phyloP scores from a whole-genome alignment of 805 yeast species.

The Metschnikowia matae region DNA sequence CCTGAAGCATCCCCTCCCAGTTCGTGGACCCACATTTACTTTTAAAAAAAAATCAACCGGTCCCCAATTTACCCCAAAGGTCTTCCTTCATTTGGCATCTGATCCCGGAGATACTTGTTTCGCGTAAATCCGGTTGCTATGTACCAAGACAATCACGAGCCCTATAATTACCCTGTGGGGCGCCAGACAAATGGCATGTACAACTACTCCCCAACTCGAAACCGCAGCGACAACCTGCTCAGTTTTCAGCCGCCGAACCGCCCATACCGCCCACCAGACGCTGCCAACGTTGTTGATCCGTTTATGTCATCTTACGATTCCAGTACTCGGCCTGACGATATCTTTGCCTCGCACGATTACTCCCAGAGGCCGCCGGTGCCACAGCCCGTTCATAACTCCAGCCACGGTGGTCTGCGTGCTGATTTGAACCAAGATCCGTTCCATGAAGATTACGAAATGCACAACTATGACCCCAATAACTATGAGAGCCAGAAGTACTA shows the following conservation, averaged over 20 bases:
- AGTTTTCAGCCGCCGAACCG: slow-evolving; percentile 14
- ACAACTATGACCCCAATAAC: slow-evolving; percentile 11
- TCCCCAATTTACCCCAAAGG: too few relatives aligned
- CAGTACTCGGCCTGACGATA: slow-evolving; percentile 13
- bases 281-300: slow-evolving; percentile 9
- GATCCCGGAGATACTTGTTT: neutral
- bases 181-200: slow-evolving; percentile 13
- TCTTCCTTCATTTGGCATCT: neutral
- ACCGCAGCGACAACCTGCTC: slow-evolving; percentile 14
- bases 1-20: neutral
- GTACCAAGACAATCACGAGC: slow-evolving; percentile 1
- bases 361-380: slow-evolving; percentile 7
- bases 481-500: slow-evolving; percentile 2
- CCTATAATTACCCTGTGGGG: slow-evolving; percentile 6
- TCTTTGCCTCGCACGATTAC: slow-evolving; percentile 11
- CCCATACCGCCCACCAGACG: slow-evolving; percentile 4
- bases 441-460: slow-evolving; percentile 26
- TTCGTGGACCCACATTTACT: neutral
- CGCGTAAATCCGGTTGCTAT: neutral
- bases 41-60: neutral
- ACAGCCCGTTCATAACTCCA: slow-evolving; percentile 7
- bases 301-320: slow-evolving; percentile 15
- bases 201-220: slow-evolving; percentile 11
- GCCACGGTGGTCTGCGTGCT: neutral
- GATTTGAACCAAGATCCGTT: slow-evolving; percentile 18